Evolutionary conservation across 495 filamentous ascomycete genomes (phyloP), one percentile per base, ranked within the genome.

Genomic region (Neurospora sublineolata): DNA sequence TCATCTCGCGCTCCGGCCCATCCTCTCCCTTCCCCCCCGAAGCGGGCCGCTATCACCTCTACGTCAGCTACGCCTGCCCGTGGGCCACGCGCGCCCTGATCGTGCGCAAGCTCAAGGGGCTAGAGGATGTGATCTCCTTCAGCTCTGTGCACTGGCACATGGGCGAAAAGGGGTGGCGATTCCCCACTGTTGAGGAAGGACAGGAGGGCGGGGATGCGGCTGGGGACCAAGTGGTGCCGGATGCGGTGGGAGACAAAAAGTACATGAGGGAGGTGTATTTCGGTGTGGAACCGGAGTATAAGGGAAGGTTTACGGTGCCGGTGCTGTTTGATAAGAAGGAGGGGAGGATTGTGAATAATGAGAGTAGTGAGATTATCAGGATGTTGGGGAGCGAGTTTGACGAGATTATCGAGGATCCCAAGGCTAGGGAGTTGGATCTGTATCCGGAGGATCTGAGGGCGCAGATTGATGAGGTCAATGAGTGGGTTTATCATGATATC

Each of bases 61-160:
- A 93, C 79, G 84, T 94, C 75, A 82, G 79, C 78, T 85, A 84
- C 74, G 91, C 91, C 69, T 97, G 93, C 78, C 93, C 93, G 0
- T 97, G 93, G 93, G 93, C 93, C 0, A 92, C 90, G 71, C 88
- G 93, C 20, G 89, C 91, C 0, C 87, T 94, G 27, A 88, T 96
- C 69, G 89, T 89, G 1, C 87, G 90, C 70, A 83, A 87, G n/a
- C 85, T 97, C 69, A 97, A 96, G 80, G 92, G 92, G 8, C 85
- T 96, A 0, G 88, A 93, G 70, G 81, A 87, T 30, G 83, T 93
- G 40, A 88, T 97, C 72, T 87, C 90, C 44, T 86, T 89, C 69
- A 89, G 91, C 0, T 80, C 84, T 12, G 86, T 93, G 71, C 92
- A 93, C 72, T 90, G 88, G 82, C 86, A 92, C 74, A 83, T 90